These are phyloP conservation scores for Rutidosis leptorrhynchoides DNA, from an alignment of 129 eudicot species.

Conservation along the genomic window DNA sequence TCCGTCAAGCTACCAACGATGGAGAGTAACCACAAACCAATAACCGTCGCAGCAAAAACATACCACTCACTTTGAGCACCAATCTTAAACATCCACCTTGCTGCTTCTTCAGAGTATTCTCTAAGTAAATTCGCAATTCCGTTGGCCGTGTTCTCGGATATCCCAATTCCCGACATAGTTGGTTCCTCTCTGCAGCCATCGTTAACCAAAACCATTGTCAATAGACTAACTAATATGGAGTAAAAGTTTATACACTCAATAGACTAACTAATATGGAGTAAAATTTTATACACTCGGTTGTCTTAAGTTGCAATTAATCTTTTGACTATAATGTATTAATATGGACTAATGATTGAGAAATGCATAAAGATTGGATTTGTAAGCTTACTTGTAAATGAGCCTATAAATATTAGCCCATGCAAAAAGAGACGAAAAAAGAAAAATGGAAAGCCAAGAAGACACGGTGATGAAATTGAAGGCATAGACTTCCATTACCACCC, in stretches of 20 bases:
- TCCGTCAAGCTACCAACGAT: constrained; percentile 42
- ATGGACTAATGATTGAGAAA: background rate
- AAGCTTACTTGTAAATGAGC: constrained; percentile 53
- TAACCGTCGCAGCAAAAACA: constrained; percentile 41
- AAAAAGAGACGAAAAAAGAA: constrained; percentile 41
- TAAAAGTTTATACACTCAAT: no score
- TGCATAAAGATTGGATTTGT: background rate
- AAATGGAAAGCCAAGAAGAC: constrained; percentile 53
- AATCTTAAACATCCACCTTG: constrained; percentile 56
- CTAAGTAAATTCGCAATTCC: constrained; percentile 31
- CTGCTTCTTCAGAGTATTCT: constrained; percentile 33
- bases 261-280: background rate
- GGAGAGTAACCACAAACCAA: constrained; percentile 48
- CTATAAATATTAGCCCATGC: constrained; percentile 54
- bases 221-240: background rate
- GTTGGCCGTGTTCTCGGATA: constrained; percentile 41
- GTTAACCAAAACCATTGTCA: background rate
- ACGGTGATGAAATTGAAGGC: constrained; percentile 51
- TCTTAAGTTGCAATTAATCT: background rate
- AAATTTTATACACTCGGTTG: no score
- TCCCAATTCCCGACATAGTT: constrained; percentile 39
- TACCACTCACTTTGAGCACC: constrained; percentile 65
- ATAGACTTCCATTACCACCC: constrained; percentile 58
- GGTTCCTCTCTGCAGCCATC: constrained; percentile 53
- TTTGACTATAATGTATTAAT: no score